Conservation (phyloP, 352 stramenopile genomes). For the Phytophthora sp. region DNA sequence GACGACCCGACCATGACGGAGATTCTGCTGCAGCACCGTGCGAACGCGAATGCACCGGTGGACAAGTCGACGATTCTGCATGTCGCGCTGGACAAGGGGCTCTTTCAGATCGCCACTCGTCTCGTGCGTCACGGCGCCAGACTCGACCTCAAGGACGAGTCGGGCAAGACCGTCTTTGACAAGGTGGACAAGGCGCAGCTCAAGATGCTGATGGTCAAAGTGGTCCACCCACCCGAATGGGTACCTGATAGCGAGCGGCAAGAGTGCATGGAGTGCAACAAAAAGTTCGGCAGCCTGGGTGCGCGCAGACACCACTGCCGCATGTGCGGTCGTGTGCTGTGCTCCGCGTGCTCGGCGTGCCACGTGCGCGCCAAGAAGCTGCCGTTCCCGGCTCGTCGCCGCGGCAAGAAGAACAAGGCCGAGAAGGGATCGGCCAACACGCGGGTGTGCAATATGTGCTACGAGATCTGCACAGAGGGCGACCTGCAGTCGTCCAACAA, state of each 20-base stretch:
- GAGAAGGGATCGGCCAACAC: conserved; percentile 54
- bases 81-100: conserved; percentile 60
- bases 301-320: conserved; percentile 65
- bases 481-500: conserved; percentile 15
- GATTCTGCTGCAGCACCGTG: conserved; percentile 59
- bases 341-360: conserved; percentile 50
- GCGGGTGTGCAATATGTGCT: conserved; percentile 80
- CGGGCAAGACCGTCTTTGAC: conserved; percentile 68
- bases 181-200: conserved; percentile 53
- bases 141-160: conserved; percentile 64
- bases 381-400: conserved; percentile 45
- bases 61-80: conserved; percentile 72
- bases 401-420: conserved; percentile 62
- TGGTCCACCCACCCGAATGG: conserved; percentile 53
- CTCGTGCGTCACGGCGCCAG: conserved; percentile 62
- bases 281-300: conserved; percentile 52
- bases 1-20: conserved; percentile 70
- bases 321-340: conserved; percentile 61
- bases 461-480: conserved; percentile 53
- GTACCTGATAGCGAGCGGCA: conserved; percentile 51
- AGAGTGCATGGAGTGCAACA: conserved; percentile 66
- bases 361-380: conserved; percentile 56
- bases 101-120: conserved; percentile 54
- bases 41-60: conserved; percentile 61
- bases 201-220: conserved; percentile 59